Base-by-base conservation (phyloP, 108 stramenopile species). In the Stephanodiscus minutulus region DNA sequence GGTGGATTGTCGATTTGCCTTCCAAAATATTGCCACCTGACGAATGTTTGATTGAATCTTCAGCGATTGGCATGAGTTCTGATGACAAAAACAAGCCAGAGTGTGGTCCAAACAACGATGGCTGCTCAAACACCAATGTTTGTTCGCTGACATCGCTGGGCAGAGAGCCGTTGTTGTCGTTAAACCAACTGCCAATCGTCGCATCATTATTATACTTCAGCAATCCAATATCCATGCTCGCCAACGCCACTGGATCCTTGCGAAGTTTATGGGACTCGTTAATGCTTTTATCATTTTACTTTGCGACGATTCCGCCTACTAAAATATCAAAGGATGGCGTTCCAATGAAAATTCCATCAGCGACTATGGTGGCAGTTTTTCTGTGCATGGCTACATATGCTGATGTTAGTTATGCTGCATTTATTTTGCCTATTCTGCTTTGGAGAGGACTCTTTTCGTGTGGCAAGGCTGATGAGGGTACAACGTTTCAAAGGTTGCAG, bases 341-440 rank as follows among this genome's bases (percentile, higher is more conserved):
- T 29, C 54, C 64, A 28, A 65, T 33, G 43, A 65, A 72, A 59
- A 22, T 60, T 39, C 68, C 73, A 25, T 41, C 50, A 1, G 70
- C 58, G 57, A 41, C 60, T 1, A 62, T 67, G 57, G 54, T 78
- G 7, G 72, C 86, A 33, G 48, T 87, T 48, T 76, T 17, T 46
- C 74, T 92, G 53, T 87, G 86, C 20, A 22, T 85, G 50, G 88
- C 86, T 5, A 59, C 85, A 1, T 87, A 89, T 66, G 59, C 79
- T 15, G 86, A 91, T 44, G 65, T 68, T 15, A 74, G 75, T n/a
- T 77, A 82, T 57, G 58, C 54, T 15, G 68, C 76, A 9, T 85
- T 76, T 50, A 43, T 86, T 61, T 10, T 87, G 10, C 88, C 87
- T 9, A 48, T 87, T 29, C 29, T 80, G 70, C 28, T 76, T 12